Evolutionary conservation across 1,284 basidiomycete genomes (phyloP), one percentile per base, ranked within the genome.

Genomic region (Thecaphora thlaspeos): DNA sequence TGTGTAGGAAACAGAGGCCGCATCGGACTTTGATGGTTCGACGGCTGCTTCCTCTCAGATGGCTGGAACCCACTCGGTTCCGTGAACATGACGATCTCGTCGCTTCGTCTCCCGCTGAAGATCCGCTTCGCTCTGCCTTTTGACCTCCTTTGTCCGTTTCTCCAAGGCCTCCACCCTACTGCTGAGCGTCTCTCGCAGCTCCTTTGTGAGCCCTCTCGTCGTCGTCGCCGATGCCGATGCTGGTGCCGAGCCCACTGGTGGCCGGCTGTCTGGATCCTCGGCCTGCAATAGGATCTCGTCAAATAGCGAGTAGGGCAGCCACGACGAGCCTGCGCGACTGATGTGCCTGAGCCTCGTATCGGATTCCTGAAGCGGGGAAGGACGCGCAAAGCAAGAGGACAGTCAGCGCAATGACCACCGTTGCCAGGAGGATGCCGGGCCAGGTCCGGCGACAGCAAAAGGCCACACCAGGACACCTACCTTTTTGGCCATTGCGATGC

Each of bases 301-400:
- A 64, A 94, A 84, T 48, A 94, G 82, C 55, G 85, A 86, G 75
- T 92, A 94, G 4, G 91, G 90, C 24, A 91, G 80, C 84, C 88
- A 90, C 1, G 87, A 87, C 37, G 82, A 78, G 34, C 34, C 82
- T 82, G 2, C 87, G 82, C 48, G 83, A 82, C 71, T 24, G 81
- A 80, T 14, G 82, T 80, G 46, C 84, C 80, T 55, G 83, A 83
- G 45, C 83, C 82, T 37, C 87, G 80, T 24, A 82, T 82, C 51
- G 82, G 84, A 24, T 83, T 82, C 87, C 88, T 65, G 23, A 64
- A 39, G 18, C 5, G 11, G 15, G 15, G 15, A 34, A 34, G 32
- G 32, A 17, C 5, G 32, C 9, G 17, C 3, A 17, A 4, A 11
- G 32, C 5, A 34, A 17, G 15, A 14, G 32, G 8, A 30, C 7